phyloP scores from a whole-genome alignment of 306 rosid genomes.

The Citrullus amarus region DNA sequence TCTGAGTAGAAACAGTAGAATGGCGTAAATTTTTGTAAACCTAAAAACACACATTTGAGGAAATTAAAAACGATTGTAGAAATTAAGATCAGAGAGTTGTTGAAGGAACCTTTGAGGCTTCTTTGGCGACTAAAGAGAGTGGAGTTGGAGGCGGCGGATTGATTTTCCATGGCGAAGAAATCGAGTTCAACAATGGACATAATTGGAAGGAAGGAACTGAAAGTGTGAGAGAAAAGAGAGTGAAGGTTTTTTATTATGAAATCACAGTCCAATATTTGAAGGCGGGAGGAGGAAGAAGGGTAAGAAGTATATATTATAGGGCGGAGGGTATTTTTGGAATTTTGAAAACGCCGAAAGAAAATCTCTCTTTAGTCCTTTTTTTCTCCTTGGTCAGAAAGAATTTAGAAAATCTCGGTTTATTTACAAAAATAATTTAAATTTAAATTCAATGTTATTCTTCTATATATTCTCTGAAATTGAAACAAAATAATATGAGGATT shows the following conservation, averaged over 20 bases:
- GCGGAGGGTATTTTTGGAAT: too few species aligned
- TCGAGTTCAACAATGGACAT: slow-evolving; percentile 31
- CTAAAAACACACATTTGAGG: too few species aligned
- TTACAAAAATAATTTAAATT: too few species aligned
- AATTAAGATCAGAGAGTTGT: too few species aligned
- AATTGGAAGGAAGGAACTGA: neutral
- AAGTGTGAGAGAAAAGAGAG: neutral
- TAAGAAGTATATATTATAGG: too few species aligned
- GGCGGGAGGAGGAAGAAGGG: neutral
- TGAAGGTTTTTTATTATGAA: neutral
- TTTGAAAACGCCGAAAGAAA: too few species aligned
- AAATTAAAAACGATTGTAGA: neutral
- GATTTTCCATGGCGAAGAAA: slow-evolving; percentile 25
- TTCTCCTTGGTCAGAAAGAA: too few species aligned
- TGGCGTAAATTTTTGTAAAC: neutral
- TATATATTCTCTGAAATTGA: too few species aligned
- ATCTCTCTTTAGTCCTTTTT: too few species aligned
- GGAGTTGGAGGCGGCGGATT: slow-evolving; percentile 7
- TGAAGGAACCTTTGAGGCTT: slow-evolving; percentile 22
- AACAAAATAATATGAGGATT: too few species aligned
- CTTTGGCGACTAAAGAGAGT: slow-evolving; percentile 30
- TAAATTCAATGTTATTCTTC: too few species aligned
- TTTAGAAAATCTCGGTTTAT: too few species aligned
- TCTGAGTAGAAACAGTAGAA: neutral
- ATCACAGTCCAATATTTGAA: neutral